phyloP scores from a whole-genome alignment of 2,329 filamentous ascomycete genomes.

The Dothiorella sarmentorum region DNA sequence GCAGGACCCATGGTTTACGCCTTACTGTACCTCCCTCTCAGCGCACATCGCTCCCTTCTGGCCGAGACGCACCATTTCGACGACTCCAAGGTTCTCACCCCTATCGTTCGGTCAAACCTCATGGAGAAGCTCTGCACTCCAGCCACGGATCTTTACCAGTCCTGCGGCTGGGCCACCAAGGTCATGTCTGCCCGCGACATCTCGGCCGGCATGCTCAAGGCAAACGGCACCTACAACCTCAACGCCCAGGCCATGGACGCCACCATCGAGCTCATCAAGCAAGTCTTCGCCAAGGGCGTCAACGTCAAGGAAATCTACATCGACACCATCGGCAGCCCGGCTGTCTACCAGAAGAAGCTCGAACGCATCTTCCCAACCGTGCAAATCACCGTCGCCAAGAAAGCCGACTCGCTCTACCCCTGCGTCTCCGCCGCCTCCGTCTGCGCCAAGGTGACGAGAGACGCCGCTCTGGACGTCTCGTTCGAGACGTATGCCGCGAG shows the following conservation, averaged over 20 bases:
- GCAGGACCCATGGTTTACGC: constrained; percentile 64
- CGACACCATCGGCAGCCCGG: constrained; percentile 85
- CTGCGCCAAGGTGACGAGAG: constrained; percentile 92
- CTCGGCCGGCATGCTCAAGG: constrained; percentile 70
- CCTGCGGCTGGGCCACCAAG: constrained; percentile 80
- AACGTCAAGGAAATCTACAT: constrained; percentile 89
- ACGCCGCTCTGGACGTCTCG: constrained; percentile 79
- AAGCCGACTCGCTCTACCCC: constrained; percentile 89
- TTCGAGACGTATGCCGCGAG: constrained; percentile 54
- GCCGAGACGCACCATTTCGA: constrained; percentile 81
- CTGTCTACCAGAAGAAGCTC: constrained; percentile 77
- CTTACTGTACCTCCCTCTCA: constrained; percentile 67
- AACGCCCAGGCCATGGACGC: constrained; percentile 96
- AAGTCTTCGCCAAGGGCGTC: constrained; percentile 72
- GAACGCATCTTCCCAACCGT: constrained; percentile 76
- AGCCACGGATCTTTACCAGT: constrained; percentile 53
- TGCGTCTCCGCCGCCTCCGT: constrained; percentile 92
- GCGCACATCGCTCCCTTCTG: constrained; percentile 67
- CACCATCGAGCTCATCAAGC: constrained; percentile 75
- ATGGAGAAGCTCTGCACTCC: constrained; percentile 69
- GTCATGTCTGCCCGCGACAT: constrained; percentile 83
- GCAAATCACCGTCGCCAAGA: constrained; percentile 54
- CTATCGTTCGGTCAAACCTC: constrained; percentile 70
- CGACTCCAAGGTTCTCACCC: constrained; percentile 88
- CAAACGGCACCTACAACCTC: constrained; percentile 70